Evolutionary conservation across 169 alveolate species (phyloP), one percentile per base, ranked within the genome.

Genomic region (Plasmodium relictum): DNA sequence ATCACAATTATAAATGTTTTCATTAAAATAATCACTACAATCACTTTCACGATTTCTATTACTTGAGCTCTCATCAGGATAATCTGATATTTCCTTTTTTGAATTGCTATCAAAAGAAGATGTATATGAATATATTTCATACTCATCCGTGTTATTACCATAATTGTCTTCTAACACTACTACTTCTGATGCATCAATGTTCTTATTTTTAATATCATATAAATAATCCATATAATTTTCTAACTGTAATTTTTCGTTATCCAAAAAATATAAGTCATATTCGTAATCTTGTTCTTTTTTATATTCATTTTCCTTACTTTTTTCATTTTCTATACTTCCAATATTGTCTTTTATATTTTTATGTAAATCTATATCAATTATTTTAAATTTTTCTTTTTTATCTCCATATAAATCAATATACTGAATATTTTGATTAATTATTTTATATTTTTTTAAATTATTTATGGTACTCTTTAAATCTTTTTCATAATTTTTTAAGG

Each of bases 61-160:
- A 52, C 83, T 52, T 18, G 85, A 83, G 44, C 83, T 83, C 45
- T 83, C 83, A 20, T 83, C 91, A 10, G 91, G 91, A 45, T 83
- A 83, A 62, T 83, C 91, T 9, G 91, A 83, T 85, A 83, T 83
- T 66, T 83, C 91, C 50, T 83, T 83, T 62, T 52, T 31, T 48
- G 91, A 62, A 65, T 83, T 74, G 8, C 52, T 16, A 26, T 83
- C 91, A 26, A 65, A 68, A 12, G 31, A 66, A 37, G 91, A 83
- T 24, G 73, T 18, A 54, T 39, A 83, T 18, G 91, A 83, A 59
- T 68, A 66, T 10, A 45, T 39, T 26, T 66, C 83, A 83, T 83
- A 83, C 62, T 83, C 91, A 6, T 68, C 68, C 8, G 62, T n/a
- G 62, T 68, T 52, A 61, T 54, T 83, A 22, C 73, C 91, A 83